Percentiles rank a stretch among this genome's conserved stretches.
These are phyloP conservation scores for Nakazawaea siamensis DNA, from an alignment of 805 yeast species.

Conservation along the genomic window DNA sequence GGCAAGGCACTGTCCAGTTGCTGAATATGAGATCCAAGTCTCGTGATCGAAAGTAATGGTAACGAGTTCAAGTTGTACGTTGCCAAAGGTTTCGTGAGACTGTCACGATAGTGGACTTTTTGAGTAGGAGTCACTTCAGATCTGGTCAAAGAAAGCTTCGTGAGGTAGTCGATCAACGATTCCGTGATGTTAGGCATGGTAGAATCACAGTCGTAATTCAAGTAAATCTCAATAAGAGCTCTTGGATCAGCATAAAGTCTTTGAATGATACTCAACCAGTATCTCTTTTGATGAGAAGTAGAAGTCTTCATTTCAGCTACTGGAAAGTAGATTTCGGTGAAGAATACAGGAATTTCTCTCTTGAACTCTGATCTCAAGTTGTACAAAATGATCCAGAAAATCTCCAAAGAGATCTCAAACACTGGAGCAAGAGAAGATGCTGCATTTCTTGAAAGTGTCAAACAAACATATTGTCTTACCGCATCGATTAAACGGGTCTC, in stretches of 20 bases:
- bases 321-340: conserved; percentile 90
- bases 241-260: conserved; percentile 84
- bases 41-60: conserved; percentile 68
- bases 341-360: conserved; percentile 87
- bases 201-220: conserved; percentile 91
- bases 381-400: conserved; percentile 82
- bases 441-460: conserved; percentile 82
- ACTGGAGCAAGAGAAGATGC: conserved; percentile 88
- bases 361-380: conserved; percentile 84
- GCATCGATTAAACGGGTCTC: conserved; percentile 67
- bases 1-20: conserved; percentile 40
- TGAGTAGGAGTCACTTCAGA: conserved; percentile 69
- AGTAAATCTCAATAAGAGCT: conserved; percentile 82
- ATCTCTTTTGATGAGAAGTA: conserved; percentile 87
- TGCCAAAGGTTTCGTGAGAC: conserved; percentile 47
- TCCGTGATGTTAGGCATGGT: conserved; percentile 81
- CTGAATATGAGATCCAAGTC: conserved; percentile 45
- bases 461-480: conserved; percentile 74
- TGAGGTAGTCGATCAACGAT: conserved; percentile 67
- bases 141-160: conserved; percentile 60
- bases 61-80: conserved; percentile 68
- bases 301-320: conserved; percentile 88
- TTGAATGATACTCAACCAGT: conserved; percentile 71
- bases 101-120: conserved; percentile 44
- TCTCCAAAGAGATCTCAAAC: conserved; percentile 84